phyloP scores from a whole-genome alignment of 2,329 filamentous ascomycete genomes.

The Grosmannia serpens region DNA sequence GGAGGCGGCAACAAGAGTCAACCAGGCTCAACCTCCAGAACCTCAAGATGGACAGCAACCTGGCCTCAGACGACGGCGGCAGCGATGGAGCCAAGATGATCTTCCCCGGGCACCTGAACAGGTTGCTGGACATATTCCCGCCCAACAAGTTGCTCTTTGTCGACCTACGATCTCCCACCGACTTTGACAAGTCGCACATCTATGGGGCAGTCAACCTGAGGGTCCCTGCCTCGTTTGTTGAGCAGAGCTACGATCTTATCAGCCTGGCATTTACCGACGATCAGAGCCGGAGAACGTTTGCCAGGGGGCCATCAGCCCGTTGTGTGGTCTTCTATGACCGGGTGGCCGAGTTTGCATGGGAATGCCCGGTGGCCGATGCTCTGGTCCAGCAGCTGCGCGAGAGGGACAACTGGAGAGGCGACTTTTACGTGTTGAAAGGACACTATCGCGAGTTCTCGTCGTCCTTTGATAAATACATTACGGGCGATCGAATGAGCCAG shows the following conservation, averaged over 20 bases:
- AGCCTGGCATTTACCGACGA: constrained; percentile 38
- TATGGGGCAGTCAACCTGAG: constrained; percentile 40
- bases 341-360: constrained; percentile 35
- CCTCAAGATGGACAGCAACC: constrained; percentile 27
- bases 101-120: constrained; percentile 37
- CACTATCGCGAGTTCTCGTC: constrained; percentile 43
- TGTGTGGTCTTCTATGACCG: constrained; percentile 43
- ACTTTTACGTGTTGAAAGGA: constrained; percentile 43
- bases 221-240: constrained; percentile 36
- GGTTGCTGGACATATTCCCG: constrained; percentile 37
- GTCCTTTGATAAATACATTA: constrained; percentile 40
- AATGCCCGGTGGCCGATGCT: constrained; percentile 36
- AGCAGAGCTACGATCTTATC: constrained; percentile 36
- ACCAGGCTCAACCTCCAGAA: constrained; percentile 32
- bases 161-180: constrained; percentile 34
- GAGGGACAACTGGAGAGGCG: constrained; percentile 35
- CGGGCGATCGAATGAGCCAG: constrained; percentile 28
- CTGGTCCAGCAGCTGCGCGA: constrained; percentile 32
- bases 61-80: constrained; percentile 10
- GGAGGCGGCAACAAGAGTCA: constrained; percentile 37
- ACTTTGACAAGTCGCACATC: constrained; percentile 40
- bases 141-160: constrained; percentile 34
- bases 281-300: constrained; percentile 33
- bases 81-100: constrained; percentile 31
- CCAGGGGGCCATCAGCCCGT: constrained; percentile 32